These are phyloP conservation scores for Schizonepeta tenuifolia DNA, from an alignment of 257 asterid species.

Conservation along the genomic window DNA sequence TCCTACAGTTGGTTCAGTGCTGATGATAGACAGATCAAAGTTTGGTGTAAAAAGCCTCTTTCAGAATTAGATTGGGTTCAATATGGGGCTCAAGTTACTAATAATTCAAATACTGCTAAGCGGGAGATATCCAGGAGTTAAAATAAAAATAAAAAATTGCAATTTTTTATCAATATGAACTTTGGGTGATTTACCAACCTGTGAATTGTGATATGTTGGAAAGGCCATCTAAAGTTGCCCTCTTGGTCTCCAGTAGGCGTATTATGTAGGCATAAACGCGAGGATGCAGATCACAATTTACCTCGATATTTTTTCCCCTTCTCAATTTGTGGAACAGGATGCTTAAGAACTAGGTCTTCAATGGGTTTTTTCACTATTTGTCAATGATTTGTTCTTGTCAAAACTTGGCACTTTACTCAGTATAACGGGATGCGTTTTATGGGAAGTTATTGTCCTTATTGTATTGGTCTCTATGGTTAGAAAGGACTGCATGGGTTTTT, in stretches of 20 bases:
- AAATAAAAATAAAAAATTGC: too few species aligned
- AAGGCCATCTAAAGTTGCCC: neutral
- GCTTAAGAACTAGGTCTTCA: neutral
- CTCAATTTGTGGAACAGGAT: neutral
- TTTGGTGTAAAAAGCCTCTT: too few species aligned
- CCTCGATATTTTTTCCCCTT: neutral
- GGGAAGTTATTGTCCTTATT: neutral
- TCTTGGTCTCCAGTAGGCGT: neutral
- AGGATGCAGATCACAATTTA: neutral
- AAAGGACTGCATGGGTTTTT: neutral
- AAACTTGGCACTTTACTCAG: too few species aligned
- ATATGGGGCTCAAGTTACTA: neutral
- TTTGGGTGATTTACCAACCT: neutral
- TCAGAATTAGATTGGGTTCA: neutral
- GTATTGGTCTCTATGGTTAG: neutral
- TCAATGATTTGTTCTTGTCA: too few species aligned
- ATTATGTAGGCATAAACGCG: neutral
- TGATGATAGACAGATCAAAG: too few species aligned
- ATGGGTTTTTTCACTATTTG: neutral
- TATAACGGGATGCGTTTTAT: neutral
- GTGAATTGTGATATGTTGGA: neutral
- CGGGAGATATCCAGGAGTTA: too few species aligned
- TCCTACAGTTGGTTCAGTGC: too few species aligned
- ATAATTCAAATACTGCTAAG: neutral
- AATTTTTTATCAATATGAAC: too few species aligned